Evolutionary conservation across 768 basidiomycete species (phyloP), one percentile per base, ranked within the genome.

Genomic region (Lactarius tabidus): DNA sequence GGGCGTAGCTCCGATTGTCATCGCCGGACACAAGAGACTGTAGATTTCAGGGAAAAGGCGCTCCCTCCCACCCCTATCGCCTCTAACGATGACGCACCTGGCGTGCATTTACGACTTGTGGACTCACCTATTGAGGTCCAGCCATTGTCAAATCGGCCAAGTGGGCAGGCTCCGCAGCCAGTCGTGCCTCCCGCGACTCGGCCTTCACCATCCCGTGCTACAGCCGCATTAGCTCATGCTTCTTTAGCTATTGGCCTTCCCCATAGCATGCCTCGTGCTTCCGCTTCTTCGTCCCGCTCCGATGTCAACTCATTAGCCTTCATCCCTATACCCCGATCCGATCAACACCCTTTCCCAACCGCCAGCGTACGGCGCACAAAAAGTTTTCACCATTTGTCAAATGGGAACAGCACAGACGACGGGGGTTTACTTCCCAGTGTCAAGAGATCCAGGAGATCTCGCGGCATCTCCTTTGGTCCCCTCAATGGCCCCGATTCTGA

Each of bases 231-330:
- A 26, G 82, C 83, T 36, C 86, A 84, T 48, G 82, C 88, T 35
- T 77, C 82, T 2, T 72, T 87, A 33, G 86, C 85, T 23, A 71
- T 89, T 31, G 85, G 87, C 55, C 76, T 87, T 36, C 80, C 86
- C 48, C 84, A 82, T 69, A 77, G 81, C 57, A 76, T 84, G 62
- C 81, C 84, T 23, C 71, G 76, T 59, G 70, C 78, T 10, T 70
- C 75, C 29, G 62, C 74, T 2, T 76, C 81, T 36, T 77, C 82
- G 29, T 77, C 80, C 36, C 72, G 77, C 28, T 74, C 79, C 29
- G 84, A 85, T 63, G 70, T 81, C 52, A 85, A 84, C 70, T 77
- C 80, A 4, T 74, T 84, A 53, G 75, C 79, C n/a, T 82, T 85
- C 55, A 70, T 75, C 35, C 66, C 78, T 23, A 48, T 72, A 6